These are phyloP conservation scores for Brassica balearica DNA, from an alignment of 441 rosid species.

Conservation along the genomic window DNA sequence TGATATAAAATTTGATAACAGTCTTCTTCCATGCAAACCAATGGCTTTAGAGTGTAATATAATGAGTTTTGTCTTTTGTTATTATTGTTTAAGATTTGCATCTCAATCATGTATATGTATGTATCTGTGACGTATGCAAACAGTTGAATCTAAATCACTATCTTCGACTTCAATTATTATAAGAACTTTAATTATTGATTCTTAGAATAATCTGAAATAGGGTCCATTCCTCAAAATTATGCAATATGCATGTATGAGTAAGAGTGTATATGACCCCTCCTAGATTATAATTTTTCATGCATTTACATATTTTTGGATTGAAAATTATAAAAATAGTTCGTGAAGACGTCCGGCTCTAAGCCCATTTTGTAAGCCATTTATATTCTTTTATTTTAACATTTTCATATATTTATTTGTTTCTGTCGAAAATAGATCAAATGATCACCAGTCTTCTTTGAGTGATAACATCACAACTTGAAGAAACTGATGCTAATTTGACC, in stretches of 20 bases:
- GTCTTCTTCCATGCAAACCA: not conserved
- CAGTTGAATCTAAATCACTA: not conserved
- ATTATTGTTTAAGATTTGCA: slow-evolving; percentile 8
- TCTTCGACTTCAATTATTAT: not conserved
- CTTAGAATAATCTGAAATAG: not conserved
- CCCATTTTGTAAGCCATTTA: no score
- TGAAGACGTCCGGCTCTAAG: no score
- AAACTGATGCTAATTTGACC: no score
- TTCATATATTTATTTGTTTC: no score
- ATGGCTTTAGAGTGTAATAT: not conserved
- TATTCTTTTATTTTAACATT: no score
- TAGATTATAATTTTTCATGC: no score
- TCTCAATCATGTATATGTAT: not conserved
- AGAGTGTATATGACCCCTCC: no score
- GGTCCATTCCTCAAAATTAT: slow-evolving; percentile 5
- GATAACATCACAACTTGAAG: no score
- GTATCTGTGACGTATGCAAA: slow-evolving; percentile 14
- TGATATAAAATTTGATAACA: slow-evolving; percentile 4
- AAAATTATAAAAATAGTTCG: not conserved
- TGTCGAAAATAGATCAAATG: no score
- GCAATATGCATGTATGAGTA: not conserved
- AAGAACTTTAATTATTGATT: not conserved
- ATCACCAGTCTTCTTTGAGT: no score
- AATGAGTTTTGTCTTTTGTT: not conserved
- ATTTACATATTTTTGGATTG: no score